A percentile compares a stretch with the other conserved stretches of the same genome.
Conservation (phyloP, 768 basidiomycete species). For the Dioszegia crocea region DNA sequence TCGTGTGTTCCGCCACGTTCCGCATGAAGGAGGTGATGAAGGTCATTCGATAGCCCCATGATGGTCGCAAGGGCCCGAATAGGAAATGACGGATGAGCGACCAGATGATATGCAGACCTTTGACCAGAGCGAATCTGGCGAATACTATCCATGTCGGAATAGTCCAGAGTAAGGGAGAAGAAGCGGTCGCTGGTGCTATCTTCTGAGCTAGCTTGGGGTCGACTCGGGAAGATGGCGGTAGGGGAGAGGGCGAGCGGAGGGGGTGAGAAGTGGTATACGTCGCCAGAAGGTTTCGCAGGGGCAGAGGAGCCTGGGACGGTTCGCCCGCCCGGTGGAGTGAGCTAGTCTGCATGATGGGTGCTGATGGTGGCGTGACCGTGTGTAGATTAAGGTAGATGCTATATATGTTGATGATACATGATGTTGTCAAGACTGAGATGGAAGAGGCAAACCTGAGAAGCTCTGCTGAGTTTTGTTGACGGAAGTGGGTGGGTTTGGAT, state of each 20-base stretch:
- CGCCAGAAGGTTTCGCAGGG: slow-evolving; percentile 25
- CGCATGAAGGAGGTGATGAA: slow-evolving; percentile 67
- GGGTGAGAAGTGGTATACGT: slow-evolving; percentile 36
- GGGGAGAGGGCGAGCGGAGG: slow-evolving; percentile 38
- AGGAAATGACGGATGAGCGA: slow-evolving; percentile 68
- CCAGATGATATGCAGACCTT: slow-evolving; percentile 39
- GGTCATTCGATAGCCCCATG: slow-evolving; percentile 92
- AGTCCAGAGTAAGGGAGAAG: slow-evolving; percentile 35
- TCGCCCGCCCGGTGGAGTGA: neutral
- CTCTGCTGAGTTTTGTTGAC: too few relatives aligned
- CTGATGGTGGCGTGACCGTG: too few relatives aligned
- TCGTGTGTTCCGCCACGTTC: slow-evolving; percentile 72
- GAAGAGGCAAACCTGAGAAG: too few relatives aligned
- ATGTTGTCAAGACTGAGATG: too few relatives aligned
- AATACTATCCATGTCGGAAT: slow-evolving; percentile 36
- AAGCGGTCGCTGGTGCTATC: slow-evolving; percentile 27
- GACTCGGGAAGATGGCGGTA: slow-evolving; percentile 43
- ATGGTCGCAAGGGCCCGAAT: slow-evolving; percentile 79
- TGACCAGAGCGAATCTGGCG: slow-evolving; percentile 34
- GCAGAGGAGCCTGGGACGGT: slow-evolving; percentile 10
- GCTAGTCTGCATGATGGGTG: slow-evolving; percentile 2
- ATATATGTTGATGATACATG: too few relatives aligned
- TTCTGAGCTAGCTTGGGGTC: slow-evolving; percentile 38
- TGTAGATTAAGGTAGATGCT: too few relatives aligned
- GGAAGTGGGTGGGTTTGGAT: too few relatives aligned